Evolutionary conservation across 2,329 filamentous ascomycete genomes (phyloP), one percentile per base, ranked within the genome.

Genomic region (Xylariaceae sp.): DNA sequence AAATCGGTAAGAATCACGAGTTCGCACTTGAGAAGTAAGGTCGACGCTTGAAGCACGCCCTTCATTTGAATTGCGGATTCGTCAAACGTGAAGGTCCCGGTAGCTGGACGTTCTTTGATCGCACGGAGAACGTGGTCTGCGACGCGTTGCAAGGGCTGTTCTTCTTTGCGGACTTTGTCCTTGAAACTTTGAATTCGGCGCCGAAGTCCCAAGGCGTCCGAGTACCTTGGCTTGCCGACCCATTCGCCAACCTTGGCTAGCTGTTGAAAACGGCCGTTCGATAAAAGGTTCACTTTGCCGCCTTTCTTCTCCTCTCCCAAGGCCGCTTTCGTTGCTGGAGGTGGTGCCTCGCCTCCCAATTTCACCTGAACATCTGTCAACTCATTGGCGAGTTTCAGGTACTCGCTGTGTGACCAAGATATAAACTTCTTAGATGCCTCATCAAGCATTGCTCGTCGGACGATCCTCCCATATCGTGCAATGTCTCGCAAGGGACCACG

Each of bases 381-480:
- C 14, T 27, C 36, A 37, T 21, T 36, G 1, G 61, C 61, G 6
- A 78, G 59, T 2, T 61, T 52, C 0, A 64, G 45, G 38, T 65
- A 70, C 8, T 61, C 48, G 5, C 43, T 50, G 9, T 71, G 71
- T 0, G 73, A 66, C 62, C 68, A 75, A n/a, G 31, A 35, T 24
- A 46, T 44, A 16, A 51, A 48, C 8, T 33, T 39, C 28, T 43
- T 48, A 5, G 36, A 41, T 5, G 73, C 66, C 53, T 83, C 74
- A 38, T 85, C 78, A 1, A 85, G 63, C 9, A 79, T 60, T 1
- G 72, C 75, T 3, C 73, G 68, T 26, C 75, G 69, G 15, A 83
- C 67, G 3, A 84, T 69, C 7, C 80, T 70, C 9, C 76, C 74
- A 50, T 85, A 85, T 4, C 81, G 66, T 2, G 71, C 59, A 36